A percentile compares a stretch with the other conserved stretches of the same genome.
phyloP scores from a whole-genome alignment of 2,329 filamentous ascomycete genomes.

The Teratosphaeria destructans region DNA sequence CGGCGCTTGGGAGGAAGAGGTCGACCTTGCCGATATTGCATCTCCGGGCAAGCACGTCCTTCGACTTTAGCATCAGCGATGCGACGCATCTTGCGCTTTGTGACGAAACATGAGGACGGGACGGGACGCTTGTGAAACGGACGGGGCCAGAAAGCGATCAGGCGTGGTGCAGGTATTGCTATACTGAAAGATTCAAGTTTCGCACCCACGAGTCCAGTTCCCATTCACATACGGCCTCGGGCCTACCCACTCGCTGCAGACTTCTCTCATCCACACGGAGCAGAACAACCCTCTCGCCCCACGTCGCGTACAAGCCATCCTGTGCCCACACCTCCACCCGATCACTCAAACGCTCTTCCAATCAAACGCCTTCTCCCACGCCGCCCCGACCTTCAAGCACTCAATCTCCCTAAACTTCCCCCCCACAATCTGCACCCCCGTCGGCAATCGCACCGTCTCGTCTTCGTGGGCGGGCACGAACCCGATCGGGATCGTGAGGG shows the following conservation, averaged over 20 bases:
- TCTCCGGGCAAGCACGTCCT: constrained; percentile 4
- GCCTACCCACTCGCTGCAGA: no score
- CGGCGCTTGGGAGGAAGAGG: constrained; percentile 12
- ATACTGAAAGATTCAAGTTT: not conserved
- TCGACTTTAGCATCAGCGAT: constrained; percentile 12
- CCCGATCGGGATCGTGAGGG: constrained; percentile 34
- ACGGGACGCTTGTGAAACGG: not conserved
- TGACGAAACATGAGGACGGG: not conserved
- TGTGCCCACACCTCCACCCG: no score
- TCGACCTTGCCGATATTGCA: constrained; percentile 4
- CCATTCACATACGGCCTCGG: not conserved
- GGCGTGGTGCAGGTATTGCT: not conserved
- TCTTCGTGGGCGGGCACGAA: constrained; percentile 11
- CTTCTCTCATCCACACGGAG: no score
- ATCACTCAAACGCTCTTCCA: constrained; percentile 5
- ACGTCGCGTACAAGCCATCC: no score
- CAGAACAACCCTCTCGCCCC: no score
- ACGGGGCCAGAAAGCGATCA: not conserved
- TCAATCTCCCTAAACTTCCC: constrained; percentile 9
- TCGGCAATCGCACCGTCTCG: constrained; percentile 16
- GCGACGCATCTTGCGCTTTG: not conserved
- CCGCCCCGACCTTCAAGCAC: constrained; percentile 10
- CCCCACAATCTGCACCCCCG: constrained; percentile 23
- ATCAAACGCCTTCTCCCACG: constrained; percentile 8
- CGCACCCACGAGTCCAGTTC: not conserved